These are phyloP conservation scores for Trichoderma sp. DNA, from an alignment of 2,329 filamentous ascomycete genomes.

Conservation along the genomic window DNA sequence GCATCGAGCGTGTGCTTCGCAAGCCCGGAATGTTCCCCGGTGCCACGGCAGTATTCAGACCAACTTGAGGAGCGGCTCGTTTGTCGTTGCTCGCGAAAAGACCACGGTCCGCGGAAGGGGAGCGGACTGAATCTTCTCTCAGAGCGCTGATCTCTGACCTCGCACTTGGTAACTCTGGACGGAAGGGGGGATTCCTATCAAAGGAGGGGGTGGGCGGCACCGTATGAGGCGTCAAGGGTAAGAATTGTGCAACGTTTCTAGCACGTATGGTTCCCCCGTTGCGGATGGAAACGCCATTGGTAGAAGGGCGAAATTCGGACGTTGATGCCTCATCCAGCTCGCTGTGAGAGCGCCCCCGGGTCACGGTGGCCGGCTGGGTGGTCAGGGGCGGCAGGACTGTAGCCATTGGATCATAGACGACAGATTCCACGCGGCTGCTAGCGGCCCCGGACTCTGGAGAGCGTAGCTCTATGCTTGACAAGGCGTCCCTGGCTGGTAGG, in stretches of 20 bases:
- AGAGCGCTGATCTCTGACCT: slow-evolving; percentile 36
- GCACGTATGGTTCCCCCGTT: slow-evolving; percentile 45
- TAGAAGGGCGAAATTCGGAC: slow-evolving; percentile 27
- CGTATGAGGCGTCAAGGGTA: slow-evolving; percentile 38
- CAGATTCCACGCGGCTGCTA: slow-evolving; percentile 27
- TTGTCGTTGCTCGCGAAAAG: slow-evolving; percentile 60
- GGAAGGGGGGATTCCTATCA: slow-evolving; percentile 33
- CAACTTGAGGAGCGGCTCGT: slow-evolving; percentile 61
- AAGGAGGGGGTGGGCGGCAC: slow-evolving; percentile 38
- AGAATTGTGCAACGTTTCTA: slow-evolving; percentile 42
- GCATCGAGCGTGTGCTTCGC: slow-evolving; percentile 45
- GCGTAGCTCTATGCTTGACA: slow-evolving; percentile 24
- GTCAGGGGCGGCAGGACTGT: slow-evolving; percentile 36
- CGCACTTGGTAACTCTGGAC: slow-evolving; percentile 43
- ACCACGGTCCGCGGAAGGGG: slow-evolving; percentile 62
- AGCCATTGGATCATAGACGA: slow-evolving; percentile 41
- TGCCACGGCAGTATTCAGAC: slow-evolving; percentile 59
- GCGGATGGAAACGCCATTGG: slow-evolving; percentile 33
- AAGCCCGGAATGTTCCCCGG: slow-evolving; percentile 56
- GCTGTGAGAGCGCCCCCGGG: slow-evolving; percentile 29
- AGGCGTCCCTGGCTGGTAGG: slow-evolving; percentile 34
- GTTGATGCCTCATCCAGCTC: slow-evolving; percentile 26
- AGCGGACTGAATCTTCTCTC: slow-evolving; percentile 45
- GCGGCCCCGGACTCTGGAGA: slow-evolving; percentile 28
- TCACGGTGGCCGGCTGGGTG: not conserved